Base-by-base conservation (phyloP, 1,284 basidiomycete species). In the Ustilago shanxiensis region DNA sequence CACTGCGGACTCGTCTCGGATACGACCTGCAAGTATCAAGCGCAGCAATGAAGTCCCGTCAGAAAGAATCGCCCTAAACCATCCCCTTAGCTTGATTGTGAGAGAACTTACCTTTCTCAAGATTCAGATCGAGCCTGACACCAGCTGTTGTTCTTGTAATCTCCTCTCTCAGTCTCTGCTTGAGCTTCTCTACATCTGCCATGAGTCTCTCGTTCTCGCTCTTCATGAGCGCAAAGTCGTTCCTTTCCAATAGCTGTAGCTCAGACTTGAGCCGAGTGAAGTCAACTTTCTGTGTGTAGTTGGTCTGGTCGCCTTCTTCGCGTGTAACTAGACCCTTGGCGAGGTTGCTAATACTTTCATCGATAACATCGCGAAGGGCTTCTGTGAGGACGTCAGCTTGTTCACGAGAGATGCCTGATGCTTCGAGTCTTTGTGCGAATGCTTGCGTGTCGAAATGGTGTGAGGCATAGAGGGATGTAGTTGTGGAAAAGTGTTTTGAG, bases 231-330 rank as follows among this genome's bases (percentile, higher is more conserved):
- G 95, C 92, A 59, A 98, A 90, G 85, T 99, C 96, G 83, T 98
- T 98, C 89, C 96, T 95, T 88, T 98, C 95, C 89, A 95, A 93
- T 49, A 99, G 88, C 87, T 98, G 94, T 31, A 99, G 89, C 86
- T 98, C 96, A 18, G 95, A 96, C 88, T 98, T 98, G 79, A 97
- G 91, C 85, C 95, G 92, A 6, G 95, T 93, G 87, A 99, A 98
- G 87, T 98, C 96, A 70, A 99, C 95, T 58, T 86, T 86, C 53
- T 85, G 84, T 2, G 82, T 82, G 54, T 85, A 86, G 61, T 79
- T 79, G 57, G 73, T 79, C 49, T 81, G 72, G 37, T 85, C 85
- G 11, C 80, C 84, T 50, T 86, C 83, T 54, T 83, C 83, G 35
- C 83, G 72, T 18, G 80, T 79, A 2, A 86, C 81, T 13, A 85